Base-by-base conservation (phyloP, 805 yeast species). In the Starmerella asiatica region DNA sequence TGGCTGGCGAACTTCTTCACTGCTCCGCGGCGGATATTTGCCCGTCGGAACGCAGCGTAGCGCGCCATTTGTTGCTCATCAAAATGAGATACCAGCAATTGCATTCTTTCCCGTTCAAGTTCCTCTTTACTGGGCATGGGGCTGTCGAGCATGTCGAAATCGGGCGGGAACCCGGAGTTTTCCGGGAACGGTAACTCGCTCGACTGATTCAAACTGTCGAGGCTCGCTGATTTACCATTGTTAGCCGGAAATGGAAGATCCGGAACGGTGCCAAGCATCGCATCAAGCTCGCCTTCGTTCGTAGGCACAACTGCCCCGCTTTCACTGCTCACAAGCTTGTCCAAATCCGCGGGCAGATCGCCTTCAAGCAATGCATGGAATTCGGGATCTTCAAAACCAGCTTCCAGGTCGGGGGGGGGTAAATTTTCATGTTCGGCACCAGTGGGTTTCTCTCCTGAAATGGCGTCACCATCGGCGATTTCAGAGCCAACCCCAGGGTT, bases 21-120 rank as follows among this genome's bases (percentile, higher is more conserved):
- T 3, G 86, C 81, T 3, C 76, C 70, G 45, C 79, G 75, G 49
- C 75, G 76, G 40, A 79, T 57, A 31, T 79, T 74, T 30, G 93
- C 77, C 49, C 97, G 67, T 48, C 94, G 69, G 59, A 76, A 85
- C 18, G 79, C 80, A 56, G 85, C 95, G 58, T 84, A 88, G 37
- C 94, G 61, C 42, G 77, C 76, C 76, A 81, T 76, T 55, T 88
- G 96, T 21, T 76, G 81, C n/a, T 71, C 72, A 47, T 79, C 79
- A 56, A 88, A 72, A 47, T 76, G 73, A 17, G 82, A 73, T 43
- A 85, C 70, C 46, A 86, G 63, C 21, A 84, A 53, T 39, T 56
- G 53, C 59, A 59, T 56, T 26, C 57, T 52, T 41, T 58, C 63
- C 16, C 60, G 51, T 42, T 59, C 63, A 24, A 48, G 21, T n/a